Percentiles rank a stretch among this genome's conserved stretches.
These are phyloP conservation scores for Metrosideros polymorpha DNA, from an alignment of 441 rosid genomes.

Conservation along the genomic window DNA sequence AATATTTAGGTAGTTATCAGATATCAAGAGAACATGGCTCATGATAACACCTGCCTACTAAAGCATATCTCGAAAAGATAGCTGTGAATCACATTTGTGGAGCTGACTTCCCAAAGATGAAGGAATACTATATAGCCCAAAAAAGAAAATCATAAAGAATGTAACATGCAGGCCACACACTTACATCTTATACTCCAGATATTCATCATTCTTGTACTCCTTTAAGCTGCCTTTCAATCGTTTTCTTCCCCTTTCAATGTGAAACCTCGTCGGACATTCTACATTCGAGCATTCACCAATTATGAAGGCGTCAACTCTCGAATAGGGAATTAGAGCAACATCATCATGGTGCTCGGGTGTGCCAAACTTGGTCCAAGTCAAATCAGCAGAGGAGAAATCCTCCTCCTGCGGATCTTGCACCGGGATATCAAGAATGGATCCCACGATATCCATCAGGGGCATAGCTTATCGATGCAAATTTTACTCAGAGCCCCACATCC, in stretches of 20 bases:
- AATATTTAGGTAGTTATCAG: background rate
- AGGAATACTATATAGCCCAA: background rate
- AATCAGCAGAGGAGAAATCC: slow-evolving; percentile 71
- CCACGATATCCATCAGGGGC: slow-evolving; percentile 41
- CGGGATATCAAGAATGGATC: slow-evolving; percentile 38
- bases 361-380: slow-evolving; percentile 79
- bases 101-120: background rate
- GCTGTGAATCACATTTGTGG: background rate
- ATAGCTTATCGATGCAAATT: background rate
- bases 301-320: slow-evolving; percentile 65
- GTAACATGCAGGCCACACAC: background rate
- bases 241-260: slow-evolving; percentile 84
- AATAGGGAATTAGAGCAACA: slow-evolving; percentile 79
- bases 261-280: slow-evolving; percentile 80
- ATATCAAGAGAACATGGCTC: background rate
- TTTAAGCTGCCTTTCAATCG: slow-evolving; percentile 58
- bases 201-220: slow-evolving; percentile 71
- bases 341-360: slow-evolving; percentile 71
- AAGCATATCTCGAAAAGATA: background rate
- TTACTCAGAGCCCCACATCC: background rate
- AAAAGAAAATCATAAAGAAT: background rate
- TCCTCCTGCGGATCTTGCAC: slow-evolving; percentile 69
- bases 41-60: background rate
- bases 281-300: slow-evolving; percentile 86
- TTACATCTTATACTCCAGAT: slow-evolving; percentile 81